Evolutionary conservation across 805 yeast species (phyloP).

Genomic region (Priceomyces fermenticarens): DNA sequence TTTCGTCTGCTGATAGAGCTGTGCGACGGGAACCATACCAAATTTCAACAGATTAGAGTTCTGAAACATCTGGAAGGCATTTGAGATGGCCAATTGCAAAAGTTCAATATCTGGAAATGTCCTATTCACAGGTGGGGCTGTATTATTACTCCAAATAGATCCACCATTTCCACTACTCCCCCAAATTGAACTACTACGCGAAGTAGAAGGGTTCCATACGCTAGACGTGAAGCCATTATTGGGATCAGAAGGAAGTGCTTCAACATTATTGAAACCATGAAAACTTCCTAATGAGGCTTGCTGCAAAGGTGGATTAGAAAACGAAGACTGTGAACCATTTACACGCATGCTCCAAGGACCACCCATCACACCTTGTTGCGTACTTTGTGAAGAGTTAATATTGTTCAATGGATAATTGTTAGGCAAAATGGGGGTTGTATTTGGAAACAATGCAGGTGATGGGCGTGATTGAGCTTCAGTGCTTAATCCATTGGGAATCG

Average conservation of each 20-base stretch:
- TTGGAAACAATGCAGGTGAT: conserved; percentile 1
- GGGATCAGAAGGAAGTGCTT: conserved; percentile 1
- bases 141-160: conserved; percentile 7
- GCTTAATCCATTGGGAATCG: conserved; percentile 6
- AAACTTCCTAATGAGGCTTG: conserved; percentile 6
- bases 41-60: conserved; percentile 33
- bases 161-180: conserved; percentile 12
- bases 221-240: conserved; percentile 5
- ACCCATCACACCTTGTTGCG: conserved; percentile 1
- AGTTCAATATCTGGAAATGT: conserved; percentile 22
- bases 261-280: conserved; percentile 5
- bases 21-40: conserved; percentile 33
- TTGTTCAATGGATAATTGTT: conserved; percentile 1
- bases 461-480: conserved; percentile 5
- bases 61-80: conserved; percentile 36
- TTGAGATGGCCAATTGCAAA: conserved; percentile 42
- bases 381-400: background rate
- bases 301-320: conserved; percentile 1
- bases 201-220: conserved; percentile 13
- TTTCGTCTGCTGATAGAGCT: conserved; percentile 31
- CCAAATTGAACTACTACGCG: conserved; percentile 33
- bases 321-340: conserved; percentile 2
- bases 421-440: conserved; percentile 3
- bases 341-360: conserved; percentile 4
- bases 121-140: conserved; percentile 1